Conservation (phyloP, 768 basidiomycete genomes). For the Pleurotus djamor region DNA sequence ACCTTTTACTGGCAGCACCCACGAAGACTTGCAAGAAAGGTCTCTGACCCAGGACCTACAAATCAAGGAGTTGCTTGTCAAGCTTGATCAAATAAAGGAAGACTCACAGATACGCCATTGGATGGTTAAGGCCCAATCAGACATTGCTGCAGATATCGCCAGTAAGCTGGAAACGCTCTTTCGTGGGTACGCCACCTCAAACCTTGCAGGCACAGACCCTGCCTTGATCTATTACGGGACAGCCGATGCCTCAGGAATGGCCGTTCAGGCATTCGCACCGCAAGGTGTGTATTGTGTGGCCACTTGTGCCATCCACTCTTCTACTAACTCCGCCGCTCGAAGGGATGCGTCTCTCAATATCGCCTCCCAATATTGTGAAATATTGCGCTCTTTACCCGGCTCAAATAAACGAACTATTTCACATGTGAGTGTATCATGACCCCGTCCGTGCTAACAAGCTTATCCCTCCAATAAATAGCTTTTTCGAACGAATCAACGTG, state of each 20-base stretch:
- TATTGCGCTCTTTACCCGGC: slow-evolving; percentile 47
- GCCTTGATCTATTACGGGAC: not conserved
- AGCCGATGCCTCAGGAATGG: slow-evolving; percentile 28
- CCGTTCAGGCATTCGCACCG: slow-evolving; percentile 30
- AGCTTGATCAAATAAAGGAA: slow-evolving; percentile 38
- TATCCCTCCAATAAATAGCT: slow-evolving; percentile 26
- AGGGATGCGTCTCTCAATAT: slow-evolving; percentile 13
- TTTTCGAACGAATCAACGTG: slow-evolving; percentile 54
- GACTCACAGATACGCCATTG: slow-evolving; percentile 40
- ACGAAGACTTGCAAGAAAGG: slow-evolving; percentile 49
- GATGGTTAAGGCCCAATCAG: slow-evolving; percentile 29
- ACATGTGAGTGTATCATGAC: slow-evolving; percentile 35
- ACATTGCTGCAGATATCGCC: slow-evolving; percentile 9
- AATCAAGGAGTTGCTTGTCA: slow-evolving; percentile 40
- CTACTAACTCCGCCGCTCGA: slow-evolving; percentile 11
- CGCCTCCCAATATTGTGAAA: slow-evolving; percentile 44
- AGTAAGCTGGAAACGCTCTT: not conserved
- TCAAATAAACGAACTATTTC: slow-evolving; percentile 50
- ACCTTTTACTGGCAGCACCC: slow-evolving; percentile 37
- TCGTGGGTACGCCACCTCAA: not conserved
- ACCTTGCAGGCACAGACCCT: not conserved
- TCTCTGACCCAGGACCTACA: slow-evolving; percentile 42
- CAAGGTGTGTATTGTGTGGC: slow-evolving; percentile 21
- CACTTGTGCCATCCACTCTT: not conserved
- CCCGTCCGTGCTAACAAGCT: not conserved